A percentile compares a stretch with the other conserved stretches of the same genome.
phyloP scores from a whole-genome alignment of 768 basidiomycete genomes.

The Lentinula sp. region DNA sequence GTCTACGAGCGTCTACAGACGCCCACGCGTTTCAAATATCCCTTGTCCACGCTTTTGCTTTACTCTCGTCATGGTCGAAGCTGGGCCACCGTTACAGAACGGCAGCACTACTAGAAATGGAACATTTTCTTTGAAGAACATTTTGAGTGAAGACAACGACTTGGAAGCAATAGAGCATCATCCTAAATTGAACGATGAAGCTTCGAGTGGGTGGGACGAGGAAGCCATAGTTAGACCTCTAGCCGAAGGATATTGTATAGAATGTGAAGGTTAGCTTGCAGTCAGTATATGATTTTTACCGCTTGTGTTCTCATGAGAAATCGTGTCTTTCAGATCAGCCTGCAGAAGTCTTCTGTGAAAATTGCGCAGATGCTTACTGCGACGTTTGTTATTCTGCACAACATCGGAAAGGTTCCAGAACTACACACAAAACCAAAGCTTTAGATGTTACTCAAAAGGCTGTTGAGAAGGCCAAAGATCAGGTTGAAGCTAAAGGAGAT shows the following conservation, averaged over 20 bases:
- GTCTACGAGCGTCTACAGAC: background rate
- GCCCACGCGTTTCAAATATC: background rate
- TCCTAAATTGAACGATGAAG: slow-evolving; percentile 23
- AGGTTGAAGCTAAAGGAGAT: slow-evolving; percentile 7
- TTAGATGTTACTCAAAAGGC: slow-evolving; percentile 17
- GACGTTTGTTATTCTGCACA: slow-evolving; percentile 84
- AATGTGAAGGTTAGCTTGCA: slow-evolving; percentile 68
- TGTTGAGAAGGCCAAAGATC: background rate
- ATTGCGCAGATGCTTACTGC: slow-evolving; percentile 69
- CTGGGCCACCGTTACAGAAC: background rate
- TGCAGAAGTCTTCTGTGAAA: slow-evolving; percentile 65
- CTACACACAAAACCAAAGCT: slow-evolving; percentile 50
- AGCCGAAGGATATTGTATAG: slow-evolving; percentile 67
- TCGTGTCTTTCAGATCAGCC: slow-evolving; percentile 59
- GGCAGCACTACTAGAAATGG: background rate
- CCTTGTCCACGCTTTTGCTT: background rate
- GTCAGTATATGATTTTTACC: background rate
- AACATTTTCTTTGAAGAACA: slow-evolving; percentile 61
- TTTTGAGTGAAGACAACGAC: slow-evolving; percentile 52
- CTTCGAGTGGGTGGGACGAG: slow-evolving; percentile 62
- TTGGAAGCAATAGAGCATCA: slow-evolving; percentile 51
- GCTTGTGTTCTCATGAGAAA: background rate
- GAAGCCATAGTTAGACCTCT: slow-evolving; percentile 40
- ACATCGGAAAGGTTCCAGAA: slow-evolving; percentile 77
- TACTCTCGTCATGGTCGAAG: background rate